A percentile compares a stretch with the other conserved stretches of the same genome.
Conservation (phyloP, 2,329 filamentous ascomycete genomes). For the Fusarium tricinctum region DNA sequence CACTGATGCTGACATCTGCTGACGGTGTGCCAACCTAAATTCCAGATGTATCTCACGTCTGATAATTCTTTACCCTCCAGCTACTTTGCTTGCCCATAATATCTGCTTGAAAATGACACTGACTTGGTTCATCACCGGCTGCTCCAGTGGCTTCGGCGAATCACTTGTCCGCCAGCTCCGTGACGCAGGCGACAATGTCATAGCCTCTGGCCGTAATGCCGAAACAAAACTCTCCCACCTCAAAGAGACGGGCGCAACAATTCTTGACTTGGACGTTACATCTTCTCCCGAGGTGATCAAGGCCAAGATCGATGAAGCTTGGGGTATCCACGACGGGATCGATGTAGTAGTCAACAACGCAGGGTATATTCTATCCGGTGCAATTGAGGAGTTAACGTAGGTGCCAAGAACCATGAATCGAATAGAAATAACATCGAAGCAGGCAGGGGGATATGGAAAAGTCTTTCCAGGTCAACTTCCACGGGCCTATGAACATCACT, state of each 20-base stretch:
- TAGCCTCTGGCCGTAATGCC: conserved; percentile 58
- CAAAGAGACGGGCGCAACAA: conserved; percentile 32
- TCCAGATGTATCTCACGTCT: background rate
- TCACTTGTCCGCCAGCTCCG: conserved; percentile 55
- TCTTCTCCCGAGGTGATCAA: conserved; percentile 12
- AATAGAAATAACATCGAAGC: background rate
- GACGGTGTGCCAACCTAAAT: too few relatives aligned
- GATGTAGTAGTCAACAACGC: conserved; percentile 59
- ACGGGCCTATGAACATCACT: conserved; percentile 56
- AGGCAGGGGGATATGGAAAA: conserved; percentile 47
- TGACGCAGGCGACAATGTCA: conserved; percentile 56
- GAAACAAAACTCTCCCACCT: conserved; percentile 55
- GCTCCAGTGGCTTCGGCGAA: conserved; percentile 60
- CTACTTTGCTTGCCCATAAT: too few relatives aligned
- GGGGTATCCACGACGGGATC: conserved; percentile 47
- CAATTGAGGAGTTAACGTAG: conserved; percentile 48
- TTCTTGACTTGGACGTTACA: conserved; percentile 42
- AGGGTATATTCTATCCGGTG: conserved; percentile 50
- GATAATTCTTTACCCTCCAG: accelerated
- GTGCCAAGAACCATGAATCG: accelerated
- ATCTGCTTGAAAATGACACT: background rate
- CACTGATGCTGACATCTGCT: conserved; percentile 6
- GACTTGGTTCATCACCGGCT: conserved; percentile 60
- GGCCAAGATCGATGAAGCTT: conserved; percentile 33
- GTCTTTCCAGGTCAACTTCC: conserved; percentile 55